Evolutionary conservation across 108 stramenopile genomes (phyloP).

Genomic region (Cyclostephanos invisitatus): DNA sequence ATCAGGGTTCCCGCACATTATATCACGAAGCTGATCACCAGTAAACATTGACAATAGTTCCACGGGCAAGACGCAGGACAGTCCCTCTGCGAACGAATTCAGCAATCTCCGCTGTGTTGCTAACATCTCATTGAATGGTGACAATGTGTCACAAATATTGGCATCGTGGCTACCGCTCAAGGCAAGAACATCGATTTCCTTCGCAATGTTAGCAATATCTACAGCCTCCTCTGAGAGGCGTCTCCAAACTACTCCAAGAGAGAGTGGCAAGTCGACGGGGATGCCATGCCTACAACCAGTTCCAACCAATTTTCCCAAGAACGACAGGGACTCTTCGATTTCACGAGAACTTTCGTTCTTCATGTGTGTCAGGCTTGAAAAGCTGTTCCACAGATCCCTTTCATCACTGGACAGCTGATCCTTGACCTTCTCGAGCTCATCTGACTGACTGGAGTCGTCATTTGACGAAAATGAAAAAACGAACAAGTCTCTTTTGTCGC

Average conservation of each 20-base stretch:
- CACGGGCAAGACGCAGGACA: slow-evolving; percentile 89
- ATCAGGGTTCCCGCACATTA: slow-evolving; percentile 91
- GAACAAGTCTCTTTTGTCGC: slow-evolving; percentile 75
- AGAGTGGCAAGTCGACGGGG: slow-evolving; percentile 80
- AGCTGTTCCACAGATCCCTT: slow-evolving; percentile 55
- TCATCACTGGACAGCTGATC: slow-evolving; percentile 50
- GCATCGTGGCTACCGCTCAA: slow-evolving; percentile 35
- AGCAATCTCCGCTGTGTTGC: slow-evolving; percentile 71
- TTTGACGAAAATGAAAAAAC: slow-evolving; percentile 57
- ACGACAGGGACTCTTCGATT: slow-evolving; percentile 76
- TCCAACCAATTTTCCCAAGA: slow-evolving; percentile 92
- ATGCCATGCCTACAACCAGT: slow-evolving; percentile 91
- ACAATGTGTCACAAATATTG: neutral
- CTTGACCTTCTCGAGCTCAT: slow-evolving; percentile 11
- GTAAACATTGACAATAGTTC: slow-evolving; percentile 90
- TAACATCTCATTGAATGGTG: slow-evolving; percentile 28
- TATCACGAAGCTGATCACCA: slow-evolving; percentile 83
- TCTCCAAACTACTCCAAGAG: slow-evolving; percentile 77
- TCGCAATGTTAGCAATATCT: slow-evolving; percentile 28
- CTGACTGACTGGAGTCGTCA: slow-evolving; percentile 7
- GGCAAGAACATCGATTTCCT: slow-evolving; percentile 76
- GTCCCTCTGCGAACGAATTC: slow-evolving; percentile 87
- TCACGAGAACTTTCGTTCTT: slow-evolving; percentile 61
- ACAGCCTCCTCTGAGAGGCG: slow-evolving; percentile 62
- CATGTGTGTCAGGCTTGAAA: slow-evolving; percentile 55